These are phyloP conservation scores for Metschnikowia baotianmanensis DNA, from an alignment of 805 yeast genomes.

Conservation along the genomic window DNA sequence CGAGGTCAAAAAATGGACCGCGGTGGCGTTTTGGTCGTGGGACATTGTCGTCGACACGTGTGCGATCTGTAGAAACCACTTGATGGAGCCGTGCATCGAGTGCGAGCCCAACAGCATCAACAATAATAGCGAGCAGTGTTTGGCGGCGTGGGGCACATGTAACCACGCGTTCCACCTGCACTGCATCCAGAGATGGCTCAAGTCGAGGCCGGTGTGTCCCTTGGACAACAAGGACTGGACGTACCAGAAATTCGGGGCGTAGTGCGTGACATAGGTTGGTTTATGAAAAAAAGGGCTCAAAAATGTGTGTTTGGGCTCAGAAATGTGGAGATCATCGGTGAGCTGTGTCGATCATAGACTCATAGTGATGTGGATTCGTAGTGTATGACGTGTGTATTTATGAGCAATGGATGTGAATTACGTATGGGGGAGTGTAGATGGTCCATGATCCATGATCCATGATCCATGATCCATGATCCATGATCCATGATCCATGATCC, in stretches of 20 bases:
- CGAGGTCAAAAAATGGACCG: constrained; percentile 97
- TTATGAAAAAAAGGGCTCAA: too few relatives aligned
- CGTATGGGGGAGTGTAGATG: too few relatives aligned
- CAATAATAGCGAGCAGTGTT: constrained; percentile 64
- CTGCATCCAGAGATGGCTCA: constrained; percentile 93
- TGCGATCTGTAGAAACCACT: constrained; percentile 96
- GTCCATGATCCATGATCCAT: too few relatives aligned
- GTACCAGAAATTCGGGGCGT: constrained; percentile 66
- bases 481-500: too few relatives aligned
- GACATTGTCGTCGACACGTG: constrained; percentile 91
- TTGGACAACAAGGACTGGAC: constrained; percentile 91
- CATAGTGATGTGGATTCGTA: too few relatives aligned
- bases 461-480: too few relatives aligned
- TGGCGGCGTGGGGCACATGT: constrained; percentile 96
- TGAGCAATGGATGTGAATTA: too few relatives aligned
- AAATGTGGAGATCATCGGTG: too few relatives aligned
- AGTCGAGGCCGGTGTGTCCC: constrained; percentile 95
- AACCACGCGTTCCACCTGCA: constrained; percentile 98
- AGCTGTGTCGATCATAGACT: too few relatives aligned
- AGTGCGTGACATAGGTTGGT: too few relatives aligned
- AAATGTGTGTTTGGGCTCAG: too few relatives aligned
- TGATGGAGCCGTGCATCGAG: constrained; percentile 97
- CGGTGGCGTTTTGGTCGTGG: constrained; percentile 99
- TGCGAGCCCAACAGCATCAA: constrained; percentile 82
- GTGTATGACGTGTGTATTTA: too few relatives aligned